Base-by-base conservation (phyloP, 1,284 basidiomycete genomes). In the Stereum hirsutum region DNA sequence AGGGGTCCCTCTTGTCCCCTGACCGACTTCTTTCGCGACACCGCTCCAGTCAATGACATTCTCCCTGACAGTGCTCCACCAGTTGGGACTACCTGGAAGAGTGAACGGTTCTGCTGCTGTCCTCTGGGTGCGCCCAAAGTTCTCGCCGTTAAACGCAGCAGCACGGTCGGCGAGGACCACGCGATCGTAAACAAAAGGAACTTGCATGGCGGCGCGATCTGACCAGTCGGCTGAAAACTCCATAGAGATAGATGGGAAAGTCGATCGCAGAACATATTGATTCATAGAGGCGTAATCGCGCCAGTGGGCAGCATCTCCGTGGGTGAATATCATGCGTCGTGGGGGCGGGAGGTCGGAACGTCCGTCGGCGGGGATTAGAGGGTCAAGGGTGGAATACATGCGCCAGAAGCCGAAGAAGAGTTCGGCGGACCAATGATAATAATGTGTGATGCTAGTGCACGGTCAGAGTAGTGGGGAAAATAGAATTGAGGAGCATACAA, bases 391-490 rank as follows among this genome's bases (percentile, higher is more conserved):
- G 26, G 88, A 76, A 57, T 92, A 93, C 0, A 89, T 81, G 19
- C 89, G 74, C 89, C 89, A 93, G 51, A 92, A 75, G 35, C 90
- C 89, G 49, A 89, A 89, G 62, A 87, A 82, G 14, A 92, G 75
- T 57, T 95, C 91, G 5, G 90, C 90, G 24, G 85, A 80, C 75
- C 84, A 92, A 54, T 89, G 83, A 57, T 87, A 88, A 54, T 87
- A 87, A 57, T 89, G 84, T 0, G 78, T 80, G 47, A 89, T 72
- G 59, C 84, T 86, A 43, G 27, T 31, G 20, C 30, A 6, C 23
- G 5, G 35, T 53, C 17, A 54, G 40, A 31, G 26, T 10, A 12
- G 8, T 17, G 23, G 26, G 42, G 10, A 11, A 14, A 4, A 25
- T 19, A 21, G 6, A 39, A 40, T 27, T 32, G 11, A 32, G 23